phyloP scores from a whole-genome alignment of 257 asterid genomes.

The Scutellaria minor region DNA sequence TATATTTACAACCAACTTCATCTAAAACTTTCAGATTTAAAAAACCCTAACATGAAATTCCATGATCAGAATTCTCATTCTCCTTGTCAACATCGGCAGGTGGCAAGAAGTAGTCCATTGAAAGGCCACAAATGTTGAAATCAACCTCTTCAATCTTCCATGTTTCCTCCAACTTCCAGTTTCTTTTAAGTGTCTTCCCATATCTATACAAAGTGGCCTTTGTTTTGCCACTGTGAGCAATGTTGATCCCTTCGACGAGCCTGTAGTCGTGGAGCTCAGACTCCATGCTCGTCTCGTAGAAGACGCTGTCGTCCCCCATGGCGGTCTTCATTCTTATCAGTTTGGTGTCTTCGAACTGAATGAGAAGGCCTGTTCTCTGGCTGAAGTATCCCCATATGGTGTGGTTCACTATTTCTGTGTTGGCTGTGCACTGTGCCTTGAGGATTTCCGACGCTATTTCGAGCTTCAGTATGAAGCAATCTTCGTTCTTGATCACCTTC shows the following conservation, averaged over 20 bases:
- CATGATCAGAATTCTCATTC: constrained; percentile 40
- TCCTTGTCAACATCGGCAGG: constrained; percentile 65
- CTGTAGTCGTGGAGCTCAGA: constrained; percentile 69
- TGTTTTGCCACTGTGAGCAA: constrained; percentile 82
- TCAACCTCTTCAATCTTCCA: constrained; percentile 92
- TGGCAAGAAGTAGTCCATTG: constrained; percentile 75
- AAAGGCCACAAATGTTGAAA: constrained; percentile 76
- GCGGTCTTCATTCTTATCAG: constrained; percentile 67
- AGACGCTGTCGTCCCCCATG: constrained; percentile 54
- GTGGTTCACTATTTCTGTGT: constrained; percentile 77
- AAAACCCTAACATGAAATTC: constrained; percentile 31
- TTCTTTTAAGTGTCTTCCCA: constrained; percentile 61
- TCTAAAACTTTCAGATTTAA: background rate
- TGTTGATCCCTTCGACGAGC: constrained; percentile 67
- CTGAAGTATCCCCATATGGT: constrained; percentile 92
- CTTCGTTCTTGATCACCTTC: constrained; percentile 60
- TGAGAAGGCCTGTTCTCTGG: constrained; percentile 75
- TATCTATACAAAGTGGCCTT: constrained; percentile 68
- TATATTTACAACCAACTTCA: constrained; percentile 27
- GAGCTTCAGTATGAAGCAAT: constrained; percentile 71
- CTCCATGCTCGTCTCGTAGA: constrained; percentile 81
- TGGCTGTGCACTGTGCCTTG: constrained; percentile 70
- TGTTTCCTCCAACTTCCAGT: constrained; percentile 78
- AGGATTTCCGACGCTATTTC: constrained; percentile 63
- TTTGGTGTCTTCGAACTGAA: constrained; percentile 80